phyloP scores from a whole-genome alignment of 78 protist genomes.

The Bigelowiella natans region DNA sequence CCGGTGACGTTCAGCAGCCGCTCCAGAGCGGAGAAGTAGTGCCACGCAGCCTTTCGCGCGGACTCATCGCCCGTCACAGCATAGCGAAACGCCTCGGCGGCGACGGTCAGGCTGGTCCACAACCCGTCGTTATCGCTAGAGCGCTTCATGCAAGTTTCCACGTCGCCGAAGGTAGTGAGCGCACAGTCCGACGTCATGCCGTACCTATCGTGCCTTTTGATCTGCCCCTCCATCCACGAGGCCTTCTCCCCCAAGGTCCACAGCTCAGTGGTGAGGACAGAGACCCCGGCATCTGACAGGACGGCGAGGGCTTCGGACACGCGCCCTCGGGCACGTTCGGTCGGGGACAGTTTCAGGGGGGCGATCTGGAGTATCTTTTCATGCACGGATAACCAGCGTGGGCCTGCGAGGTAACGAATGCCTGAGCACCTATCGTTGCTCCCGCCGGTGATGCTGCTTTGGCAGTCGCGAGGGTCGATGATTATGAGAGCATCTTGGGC shows the following conservation, averaged over 20 bases:
- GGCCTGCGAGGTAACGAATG: too few relatives aligned
- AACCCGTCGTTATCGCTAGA: constrained; percentile 16
- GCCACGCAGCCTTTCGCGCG: background rate
- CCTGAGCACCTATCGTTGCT: too few relatives aligned
- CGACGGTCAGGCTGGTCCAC: constrained; percentile 14
- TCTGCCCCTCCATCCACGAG: background rate
- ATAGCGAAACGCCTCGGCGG: background rate
- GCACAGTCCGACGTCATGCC: background rate
- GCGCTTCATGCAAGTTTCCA: background rate
- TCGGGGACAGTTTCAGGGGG: too few relatives aligned
- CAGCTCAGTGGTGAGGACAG: background rate
- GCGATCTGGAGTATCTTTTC: too few relatives aligned
- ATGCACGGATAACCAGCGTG: too few relatives aligned
- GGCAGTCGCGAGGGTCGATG: too few relatives aligned
- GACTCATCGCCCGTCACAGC: background rate
- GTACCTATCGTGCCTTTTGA: constrained; percentile 2
- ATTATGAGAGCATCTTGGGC: too few relatives aligned
- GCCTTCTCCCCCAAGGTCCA: constrained; percentile 14
- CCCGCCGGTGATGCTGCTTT: too few relatives aligned
- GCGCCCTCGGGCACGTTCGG: too few relatives aligned
- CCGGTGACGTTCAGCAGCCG: constrained; percentile 9
- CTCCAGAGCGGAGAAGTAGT: background rate
- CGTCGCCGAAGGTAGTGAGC: background rate
- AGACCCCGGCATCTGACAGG: constrained; percentile 1
- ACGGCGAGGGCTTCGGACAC: background rate